Conservation (phyloP, 139 green algal genomes). For the Tetraselmis striata region DNA sequence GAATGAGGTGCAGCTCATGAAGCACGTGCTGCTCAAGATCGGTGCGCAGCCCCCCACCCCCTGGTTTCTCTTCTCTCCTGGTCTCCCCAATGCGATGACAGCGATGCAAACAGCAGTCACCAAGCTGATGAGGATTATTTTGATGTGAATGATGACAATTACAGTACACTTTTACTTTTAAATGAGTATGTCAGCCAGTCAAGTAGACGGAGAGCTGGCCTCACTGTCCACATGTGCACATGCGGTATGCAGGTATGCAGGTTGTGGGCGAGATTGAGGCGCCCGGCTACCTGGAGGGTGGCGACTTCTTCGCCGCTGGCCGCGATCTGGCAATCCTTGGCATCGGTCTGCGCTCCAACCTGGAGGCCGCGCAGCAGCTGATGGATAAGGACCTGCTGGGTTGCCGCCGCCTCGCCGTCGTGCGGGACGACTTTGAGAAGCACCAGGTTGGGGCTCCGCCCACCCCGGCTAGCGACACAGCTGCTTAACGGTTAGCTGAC, state of each 20-base stretch:
- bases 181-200: too few relatives aligned
- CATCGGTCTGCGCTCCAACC: conserved; percentile 86
- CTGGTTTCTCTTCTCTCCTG: too few relatives aligned
- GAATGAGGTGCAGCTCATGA: conserved; percentile 82
- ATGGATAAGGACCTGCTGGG: conserved; percentile 85
- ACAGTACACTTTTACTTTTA: too few relatives aligned
- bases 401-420: conserved; percentile 71
- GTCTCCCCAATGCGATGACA: too few relatives aligned
- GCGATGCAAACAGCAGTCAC: conserved; percentile 19
- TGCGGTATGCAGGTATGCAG: conserved; percentile 65
- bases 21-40: conserved; percentile 4
- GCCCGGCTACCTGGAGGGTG: conserved; percentile 85
- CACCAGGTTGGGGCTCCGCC: conserved; percentile 51
- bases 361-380: conserved; percentile 74
- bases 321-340: conserved; percentile 69
- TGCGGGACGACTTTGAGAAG: conserved; percentile 86
- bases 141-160: too few relatives aligned
- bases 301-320: conserved; percentile 85
- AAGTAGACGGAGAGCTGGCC: too few relatives aligned
- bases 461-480: neutral
- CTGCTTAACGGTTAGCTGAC: too few relatives aligned
- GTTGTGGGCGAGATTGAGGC: conserved; percentile 66
- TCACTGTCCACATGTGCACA: too few relatives aligned
- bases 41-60: neutral
- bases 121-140: neutral